These are phyloP conservation scores for Coemansia sp. DNA, from an alignment of 192 early-diverging fungal genomes.

Conservation along the genomic window DNA sequence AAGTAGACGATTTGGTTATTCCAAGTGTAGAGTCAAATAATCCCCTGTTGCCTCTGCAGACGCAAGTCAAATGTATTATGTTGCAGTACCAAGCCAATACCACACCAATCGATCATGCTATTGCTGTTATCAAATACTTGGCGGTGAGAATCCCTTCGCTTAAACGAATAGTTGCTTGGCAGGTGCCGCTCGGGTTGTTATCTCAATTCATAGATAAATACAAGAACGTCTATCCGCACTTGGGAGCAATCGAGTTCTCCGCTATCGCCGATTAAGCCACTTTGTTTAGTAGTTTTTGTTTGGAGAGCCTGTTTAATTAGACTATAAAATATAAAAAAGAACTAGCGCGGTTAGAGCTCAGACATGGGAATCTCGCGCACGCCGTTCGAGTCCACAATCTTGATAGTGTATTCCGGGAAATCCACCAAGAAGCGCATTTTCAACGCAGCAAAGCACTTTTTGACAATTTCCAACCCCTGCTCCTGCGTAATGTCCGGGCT, in stretches of 20 bases:
- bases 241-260: conserved; percentile 1
- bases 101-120: not conserved
- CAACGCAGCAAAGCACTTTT: conserved; percentile 81
- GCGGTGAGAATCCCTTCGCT: not conserved
- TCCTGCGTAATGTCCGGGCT: conserved; percentile 74
- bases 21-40: not conserved
- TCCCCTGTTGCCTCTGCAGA: not conserved
- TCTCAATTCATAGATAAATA: not conserved
- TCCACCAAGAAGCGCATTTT: conserved; percentile 82
- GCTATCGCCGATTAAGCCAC: not conserved
- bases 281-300: not conserved
- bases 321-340: not conserved
- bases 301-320: not conserved
- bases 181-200: not conserved
- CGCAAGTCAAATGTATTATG: not conserved
- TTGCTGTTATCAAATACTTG: not conserved
- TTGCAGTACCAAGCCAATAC: not conserved
- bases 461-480: conserved; percentile 77
- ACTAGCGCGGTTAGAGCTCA: conserved; percentile 2
- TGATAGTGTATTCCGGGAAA: conserved; percentile 77
- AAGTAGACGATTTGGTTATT: not conserved
- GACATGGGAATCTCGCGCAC: conserved; percentile 51
- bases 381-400: conserved; percentile 86
- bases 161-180: not conserved
- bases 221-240: conserved; percentile 3